Percentiles rank a stretch among this genome's conserved stretches.
Evolutionary conservation across 257 asterid species (phyloP).

Genomic region (Solanum ossicruentum): DNA sequence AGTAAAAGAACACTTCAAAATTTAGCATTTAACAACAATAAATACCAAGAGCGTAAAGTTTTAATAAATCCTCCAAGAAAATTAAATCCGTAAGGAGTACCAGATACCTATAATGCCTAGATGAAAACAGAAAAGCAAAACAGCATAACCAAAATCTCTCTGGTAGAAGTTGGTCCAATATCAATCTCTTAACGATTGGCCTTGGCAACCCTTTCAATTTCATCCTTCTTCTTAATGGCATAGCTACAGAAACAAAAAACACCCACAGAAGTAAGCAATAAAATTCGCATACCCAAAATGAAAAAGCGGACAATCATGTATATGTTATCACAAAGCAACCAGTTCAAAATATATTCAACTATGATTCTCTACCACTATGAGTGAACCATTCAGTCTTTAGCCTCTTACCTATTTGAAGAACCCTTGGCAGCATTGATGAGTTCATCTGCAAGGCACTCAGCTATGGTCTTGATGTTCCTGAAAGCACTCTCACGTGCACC

Average conservation of each 20-base stretch:
- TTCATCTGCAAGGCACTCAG: constrained; percentile 1
- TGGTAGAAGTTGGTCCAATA: background rate
- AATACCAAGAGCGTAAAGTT: constrained; percentile 1
- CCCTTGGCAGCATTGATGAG: constrained; percentile 83
- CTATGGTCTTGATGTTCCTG: constrained; percentile 60
- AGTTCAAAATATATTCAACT: background rate
- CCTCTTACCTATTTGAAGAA: constrained; percentile 53
- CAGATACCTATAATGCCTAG: background rate
- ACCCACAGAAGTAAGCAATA: background rate
- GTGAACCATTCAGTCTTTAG: background rate
- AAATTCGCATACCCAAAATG: background rate
- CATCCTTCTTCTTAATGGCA: constrained; percentile 85
- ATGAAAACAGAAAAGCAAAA: background rate
- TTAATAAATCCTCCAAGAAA: background rate
- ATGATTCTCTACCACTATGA: background rate
- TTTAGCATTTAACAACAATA: constrained; percentile 18
- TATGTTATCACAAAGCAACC: background rate
- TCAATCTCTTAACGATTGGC: constrained; percentile 54
- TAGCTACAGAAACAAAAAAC: constrained; percentile 29
- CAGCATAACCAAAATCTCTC: constrained; percentile 4
- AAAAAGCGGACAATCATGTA: background rate
- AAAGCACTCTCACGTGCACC: constrained; percentile 83
- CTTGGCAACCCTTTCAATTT: constrained; percentile 89
- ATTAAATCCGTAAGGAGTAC: background rate
- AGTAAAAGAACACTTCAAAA: background rate